phyloP scores from a whole-genome alignment of 2,329 filamentous ascomycete genomes.

The Emergomyces pasteurianus region DNA sequence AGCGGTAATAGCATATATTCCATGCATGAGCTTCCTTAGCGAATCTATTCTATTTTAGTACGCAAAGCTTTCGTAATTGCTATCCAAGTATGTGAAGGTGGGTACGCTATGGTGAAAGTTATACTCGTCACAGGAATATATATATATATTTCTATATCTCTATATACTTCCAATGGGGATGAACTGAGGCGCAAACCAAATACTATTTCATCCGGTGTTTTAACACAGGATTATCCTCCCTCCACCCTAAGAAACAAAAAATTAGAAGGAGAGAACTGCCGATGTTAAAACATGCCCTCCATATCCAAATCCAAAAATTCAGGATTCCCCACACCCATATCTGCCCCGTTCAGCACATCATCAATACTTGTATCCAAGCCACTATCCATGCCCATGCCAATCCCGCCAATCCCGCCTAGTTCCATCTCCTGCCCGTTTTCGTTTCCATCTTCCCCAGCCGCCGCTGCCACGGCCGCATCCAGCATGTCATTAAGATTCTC shows the following conservation, averaged over 20 bases:
- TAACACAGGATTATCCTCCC: not conserved
- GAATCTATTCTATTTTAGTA: not conserved
- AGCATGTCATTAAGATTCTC: conserved; percentile 30
- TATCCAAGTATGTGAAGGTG: not conserved
- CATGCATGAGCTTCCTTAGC: not conserved
- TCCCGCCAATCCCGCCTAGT: conserved; percentile 10
- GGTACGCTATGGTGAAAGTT: not conserved
- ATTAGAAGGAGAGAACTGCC: not conserved
- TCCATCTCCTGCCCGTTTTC: conserved; percentile 2
- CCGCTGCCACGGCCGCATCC: conserved; percentile 25
- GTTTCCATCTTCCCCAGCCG: conserved; percentile 21
- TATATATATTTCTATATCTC: not conserved
- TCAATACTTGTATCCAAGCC: conserved; percentile 23
- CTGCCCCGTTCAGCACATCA: conserved; percentile 32
- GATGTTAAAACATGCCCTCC: conserved; percentile 30
- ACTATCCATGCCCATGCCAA: conserved; percentile 18
- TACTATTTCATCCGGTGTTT: no score
- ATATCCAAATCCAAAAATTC: conserved; percentile 35
- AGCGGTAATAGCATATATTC: not conserved
- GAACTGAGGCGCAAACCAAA: not conserved
- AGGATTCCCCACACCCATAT: conserved; percentile 32
- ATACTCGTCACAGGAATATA: not conserved
- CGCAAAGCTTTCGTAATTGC: not conserved
- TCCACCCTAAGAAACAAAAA: not conserved
- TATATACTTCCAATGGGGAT: not conserved